Conservation (phyloP, 2,329 filamentous ascomycete species). For the Aspergillus sergii region DNA sequence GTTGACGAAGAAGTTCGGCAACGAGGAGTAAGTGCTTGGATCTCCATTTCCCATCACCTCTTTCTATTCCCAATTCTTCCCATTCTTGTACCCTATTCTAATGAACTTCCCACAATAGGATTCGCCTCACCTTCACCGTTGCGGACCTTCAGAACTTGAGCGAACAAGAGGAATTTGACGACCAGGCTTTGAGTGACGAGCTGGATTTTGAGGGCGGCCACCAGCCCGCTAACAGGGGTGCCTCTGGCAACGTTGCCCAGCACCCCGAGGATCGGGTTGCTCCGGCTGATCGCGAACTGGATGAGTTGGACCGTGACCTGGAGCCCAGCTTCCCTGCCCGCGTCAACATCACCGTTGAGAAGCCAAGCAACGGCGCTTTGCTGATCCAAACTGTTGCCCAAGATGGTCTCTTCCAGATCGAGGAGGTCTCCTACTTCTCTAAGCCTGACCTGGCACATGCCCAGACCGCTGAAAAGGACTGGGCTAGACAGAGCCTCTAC, state of each 20-base stretch:
- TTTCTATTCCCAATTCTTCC: slow-evolving; percentile 3
- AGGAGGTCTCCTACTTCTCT: slow-evolving; percentile 87
- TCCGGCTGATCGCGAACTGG: slow-evolving; percentile 60
- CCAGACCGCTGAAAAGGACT: slow-evolving; percentile 73
- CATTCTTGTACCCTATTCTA: background rate
- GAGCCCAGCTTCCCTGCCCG: slow-evolving; percentile 72
- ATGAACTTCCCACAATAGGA: slow-evolving; percentile 47
- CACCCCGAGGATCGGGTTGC: slow-evolving; percentile 58
- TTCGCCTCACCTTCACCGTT: slow-evolving; percentile 82
- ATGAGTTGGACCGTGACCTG: slow-evolving; percentile 56
- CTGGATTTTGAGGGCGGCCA: slow-evolving; percentile 56
- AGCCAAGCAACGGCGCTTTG: slow-evolving; percentile 80
- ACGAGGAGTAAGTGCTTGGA: slow-evolving; percentile 72
- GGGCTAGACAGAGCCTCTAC: slow-evolving; percentile 77
- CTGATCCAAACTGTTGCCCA: slow-evolving; percentile 84
- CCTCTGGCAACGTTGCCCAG: slow-evolving; percentile 52
- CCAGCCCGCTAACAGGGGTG: slow-evolving; percentile 58
- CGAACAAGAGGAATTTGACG: slow-evolving; percentile 60
- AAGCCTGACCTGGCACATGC: slow-evolving; percentile 77
- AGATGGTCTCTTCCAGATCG: slow-evolving; percentile 82
- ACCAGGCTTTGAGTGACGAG: slow-evolving; percentile 59
- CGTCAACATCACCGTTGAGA: slow-evolving; percentile 85
- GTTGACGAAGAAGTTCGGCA: slow-evolving; percentile 77
- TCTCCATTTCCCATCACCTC: background rate
- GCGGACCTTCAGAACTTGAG: slow-evolving; percentile 74